Evolutionary conservation across 352 stramenopile genomes (phyloP).

Genomic region (Pythium coloratum): DNA sequence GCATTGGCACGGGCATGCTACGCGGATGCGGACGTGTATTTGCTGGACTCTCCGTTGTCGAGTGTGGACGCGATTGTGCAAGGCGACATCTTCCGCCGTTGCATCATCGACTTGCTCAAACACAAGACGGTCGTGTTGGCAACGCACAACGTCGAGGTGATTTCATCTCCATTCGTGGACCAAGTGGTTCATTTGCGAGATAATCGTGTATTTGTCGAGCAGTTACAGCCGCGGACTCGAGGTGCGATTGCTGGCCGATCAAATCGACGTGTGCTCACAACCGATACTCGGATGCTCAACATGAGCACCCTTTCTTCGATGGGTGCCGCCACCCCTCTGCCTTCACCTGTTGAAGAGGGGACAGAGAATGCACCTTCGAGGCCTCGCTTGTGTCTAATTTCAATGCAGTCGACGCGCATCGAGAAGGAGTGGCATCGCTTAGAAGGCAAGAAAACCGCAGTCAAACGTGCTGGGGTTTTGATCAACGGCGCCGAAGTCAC

Average conservation of each 20-base stretch:
- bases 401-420: slow-evolving; percentile 10
- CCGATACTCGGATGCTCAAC: too few species aligned
- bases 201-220: slow-evolving; percentile 10
- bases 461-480: too few species aligned
- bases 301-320: too few species aligned
- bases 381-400: slow-evolving; percentile 31
- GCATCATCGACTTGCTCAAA: slow-evolving; percentile 21
- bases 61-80: slow-evolving; percentile 92
- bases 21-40: slow-evolving; percentile 47
- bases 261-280: neutral
- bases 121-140: slow-evolving; percentile 78
- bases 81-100: slow-evolving; percentile 73
- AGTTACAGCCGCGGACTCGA: slow-evolving; percentile 14
- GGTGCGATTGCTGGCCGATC: neutral
- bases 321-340: neutral
- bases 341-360: slow-evolving; percentile 9
- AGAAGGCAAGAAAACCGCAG: neutral
- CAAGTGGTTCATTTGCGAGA: slow-evolving; percentile 24
- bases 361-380: slow-evolving; percentile 25
- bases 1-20: slow-evolving; percentile 53
- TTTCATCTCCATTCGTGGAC: slow-evolving; percentile 28
- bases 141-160: slow-evolving; percentile 73
- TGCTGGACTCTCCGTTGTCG: slow-evolving; percentile 89
- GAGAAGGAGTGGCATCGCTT: neutral
- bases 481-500: neutral